These are phyloP conservation scores for Pleurozium schreberi DNA, from an alignment of 225 moss, liverwort and hornwort species.

Conservation along the genomic window DNA sequence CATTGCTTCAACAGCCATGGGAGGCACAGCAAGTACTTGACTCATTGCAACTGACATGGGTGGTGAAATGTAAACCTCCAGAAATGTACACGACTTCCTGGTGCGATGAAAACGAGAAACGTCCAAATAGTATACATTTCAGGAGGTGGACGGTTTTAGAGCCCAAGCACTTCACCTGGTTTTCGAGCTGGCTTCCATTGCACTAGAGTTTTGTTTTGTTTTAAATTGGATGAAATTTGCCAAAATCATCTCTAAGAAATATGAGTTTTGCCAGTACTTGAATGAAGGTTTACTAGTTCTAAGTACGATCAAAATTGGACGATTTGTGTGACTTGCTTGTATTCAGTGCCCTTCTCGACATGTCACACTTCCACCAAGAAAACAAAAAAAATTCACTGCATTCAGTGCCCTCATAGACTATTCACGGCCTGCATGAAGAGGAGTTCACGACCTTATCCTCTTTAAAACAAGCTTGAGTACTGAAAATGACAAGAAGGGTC, in stretches of 20 bases:
- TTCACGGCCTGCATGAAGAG: neutral
- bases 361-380: too few relatives aligned
- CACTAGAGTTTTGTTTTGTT: neutral
- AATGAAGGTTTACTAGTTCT: neutral
- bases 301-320: neutral
- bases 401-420: neutral
- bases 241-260: neutral
- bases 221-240: neutral
- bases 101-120: neutral
- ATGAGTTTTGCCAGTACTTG: neutral
- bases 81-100: neutral
- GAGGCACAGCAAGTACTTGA: neutral
- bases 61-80: neutral
- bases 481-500: neutral
- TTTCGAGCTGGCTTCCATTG: neutral
- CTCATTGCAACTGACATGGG: neutral
- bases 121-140: neutral
- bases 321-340: neutral
- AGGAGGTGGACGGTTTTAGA: neutral
- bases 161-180: neutral
- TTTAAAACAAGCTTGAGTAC: neutral
- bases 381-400: too few relatives aligned
- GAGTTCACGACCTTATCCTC: neutral
- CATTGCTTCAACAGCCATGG: neutral
- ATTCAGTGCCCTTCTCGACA: neutral